These are phyloP conservation scores for Eimeria tenella DNA, from an alignment of 169 alveolate species.

Conservation along the genomic window DNA sequence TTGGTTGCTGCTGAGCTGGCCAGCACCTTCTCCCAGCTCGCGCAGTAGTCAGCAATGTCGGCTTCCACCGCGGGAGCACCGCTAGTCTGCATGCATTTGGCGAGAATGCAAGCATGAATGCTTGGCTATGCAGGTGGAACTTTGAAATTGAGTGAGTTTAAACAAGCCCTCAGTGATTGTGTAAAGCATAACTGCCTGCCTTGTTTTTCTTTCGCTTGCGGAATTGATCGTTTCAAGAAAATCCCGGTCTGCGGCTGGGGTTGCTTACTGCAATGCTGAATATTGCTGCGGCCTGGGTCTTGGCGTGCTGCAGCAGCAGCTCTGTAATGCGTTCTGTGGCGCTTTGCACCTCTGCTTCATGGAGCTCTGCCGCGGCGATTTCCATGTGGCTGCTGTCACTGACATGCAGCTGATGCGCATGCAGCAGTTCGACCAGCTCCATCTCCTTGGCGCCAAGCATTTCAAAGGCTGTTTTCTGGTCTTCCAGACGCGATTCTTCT, in stretches of 20 bases:
- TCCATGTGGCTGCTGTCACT: neutral
- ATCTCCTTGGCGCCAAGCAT: constrained; percentile 55
- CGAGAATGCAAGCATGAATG: neutral
- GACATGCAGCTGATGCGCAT: neutral
- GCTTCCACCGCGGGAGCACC: constrained; percentile 26
- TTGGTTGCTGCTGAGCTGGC: constrained; percentile 34
- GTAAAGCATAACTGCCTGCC: too few relatives aligned
- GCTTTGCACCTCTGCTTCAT: constrained; percentile 60
- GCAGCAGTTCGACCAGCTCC: constrained; percentile 57
- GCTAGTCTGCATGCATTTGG: constrained; percentile 27
- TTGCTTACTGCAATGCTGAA: constrained; percentile 6
- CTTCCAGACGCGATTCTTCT: constrained; percentile 57
- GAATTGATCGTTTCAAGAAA: too few relatives aligned
- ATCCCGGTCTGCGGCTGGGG: neutral
- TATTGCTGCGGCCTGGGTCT: constrained; percentile 55
- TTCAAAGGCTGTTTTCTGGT: constrained; percentile 8
- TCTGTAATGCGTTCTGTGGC: constrained; percentile 24
- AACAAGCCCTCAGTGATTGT: too few relatives aligned
- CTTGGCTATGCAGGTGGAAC: too few relatives aligned
- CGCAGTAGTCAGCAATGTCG: constrained; percentile 53
- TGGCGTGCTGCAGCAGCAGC: constrained; percentile 46
- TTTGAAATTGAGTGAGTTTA: too few relatives aligned
- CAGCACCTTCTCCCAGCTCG: constrained; percentile 54
- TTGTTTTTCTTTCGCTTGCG: too few relatives aligned
- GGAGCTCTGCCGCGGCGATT: constrained; percentile 51